These are phyloP conservation scores for Colletotrichum brevisporum DNA, from an alignment of 2,329 filamentous ascomycete species.

Conservation along the genomic window DNA sequence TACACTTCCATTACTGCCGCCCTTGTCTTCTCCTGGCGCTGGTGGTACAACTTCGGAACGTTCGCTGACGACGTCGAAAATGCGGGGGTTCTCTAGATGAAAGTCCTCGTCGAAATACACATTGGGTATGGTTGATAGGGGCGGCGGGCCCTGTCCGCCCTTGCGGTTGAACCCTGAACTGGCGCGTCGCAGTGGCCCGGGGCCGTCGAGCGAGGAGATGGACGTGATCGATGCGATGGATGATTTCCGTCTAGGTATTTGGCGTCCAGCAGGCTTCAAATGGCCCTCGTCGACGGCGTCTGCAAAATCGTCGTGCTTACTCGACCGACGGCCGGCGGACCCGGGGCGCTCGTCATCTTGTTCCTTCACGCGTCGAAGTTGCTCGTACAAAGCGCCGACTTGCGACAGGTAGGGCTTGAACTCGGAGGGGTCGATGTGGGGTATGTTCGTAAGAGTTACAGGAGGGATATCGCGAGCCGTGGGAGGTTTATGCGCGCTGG, in stretches of 20 bases:
- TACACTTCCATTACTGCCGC: conserved; percentile 68
- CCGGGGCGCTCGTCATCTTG: conserved; percentile 72
- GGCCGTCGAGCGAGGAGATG: conserved; percentile 63
- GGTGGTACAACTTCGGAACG: conserved; percentile 93
- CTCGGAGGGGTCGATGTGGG: conserved; percentile 81
- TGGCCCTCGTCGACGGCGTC: conserved; percentile 59
- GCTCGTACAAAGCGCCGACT: conserved; percentile 89
- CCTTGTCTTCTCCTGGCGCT: conserved; percentile 69
- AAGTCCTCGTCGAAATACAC: conserved; percentile 98
- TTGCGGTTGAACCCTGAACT: conserved; percentile 69
- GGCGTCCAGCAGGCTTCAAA: conserved; percentile 61
- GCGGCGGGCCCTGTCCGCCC: conserved; percentile 80
- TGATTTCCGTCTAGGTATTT: conserved; percentile 55
- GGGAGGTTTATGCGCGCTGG: conserved; percentile 84
- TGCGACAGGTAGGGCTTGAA: conserved; percentile 90
- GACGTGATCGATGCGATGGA: conserved; percentile 64
- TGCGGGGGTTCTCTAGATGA: conserved; percentile 94
- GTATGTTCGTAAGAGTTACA: conserved; percentile 90
- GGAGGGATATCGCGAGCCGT: conserved; percentile 93
- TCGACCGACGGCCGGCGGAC: conserved; percentile 49
- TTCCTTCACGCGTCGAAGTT: conserved; percentile 86
- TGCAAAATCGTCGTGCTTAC: conserved; percentile 59
- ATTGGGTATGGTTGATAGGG: conserved; percentile 89
- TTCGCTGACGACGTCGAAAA: conserved; percentile 96
- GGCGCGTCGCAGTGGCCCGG: conserved; percentile 58